Percentiles rank a stretch among this genome's conserved stretches.
Evolutionary conservation across 1,139 yeast genomes (phyloP).

Genomic region (Trichomonascaceae sp.): DNA sequence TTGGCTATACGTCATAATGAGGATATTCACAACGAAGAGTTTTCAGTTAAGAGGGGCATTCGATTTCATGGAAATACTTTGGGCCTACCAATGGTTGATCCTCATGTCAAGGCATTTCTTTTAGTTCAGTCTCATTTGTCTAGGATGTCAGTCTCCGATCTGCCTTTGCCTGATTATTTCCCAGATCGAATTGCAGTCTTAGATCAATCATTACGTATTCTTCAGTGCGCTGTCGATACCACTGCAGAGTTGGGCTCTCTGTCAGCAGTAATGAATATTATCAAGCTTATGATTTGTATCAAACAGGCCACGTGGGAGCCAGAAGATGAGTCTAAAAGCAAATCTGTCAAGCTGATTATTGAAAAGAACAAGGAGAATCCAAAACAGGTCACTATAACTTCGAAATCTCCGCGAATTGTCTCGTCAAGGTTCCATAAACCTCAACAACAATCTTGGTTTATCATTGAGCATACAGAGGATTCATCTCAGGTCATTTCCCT

Average conservation of each 20-base stretch:
- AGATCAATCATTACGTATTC: conserved; percentile 88
- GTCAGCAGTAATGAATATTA: conserved; percentile 2
- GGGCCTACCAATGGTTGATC: conserved; percentile 80
- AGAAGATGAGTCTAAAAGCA: conserved; percentile 1
- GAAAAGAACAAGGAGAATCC: conserved; percentile 4
- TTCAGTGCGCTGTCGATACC: conserved; percentile 88
- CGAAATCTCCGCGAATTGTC: conserved; percentile 37
- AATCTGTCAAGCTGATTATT: background rate
- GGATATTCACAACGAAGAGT: conserved; percentile 82
- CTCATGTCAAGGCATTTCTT: conserved; percentile 86
- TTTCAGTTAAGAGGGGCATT: conserved; percentile 54
- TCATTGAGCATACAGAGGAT: conserved; percentile 47
- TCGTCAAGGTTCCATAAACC: conserved; percentile 80
- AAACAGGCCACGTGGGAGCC: conserved; percentile 80
- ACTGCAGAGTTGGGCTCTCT: conserved; percentile 79
- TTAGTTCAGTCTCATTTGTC: conserved; percentile 83
- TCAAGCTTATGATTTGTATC: conserved; percentile 74
- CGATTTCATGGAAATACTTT: conserved; percentile 54
- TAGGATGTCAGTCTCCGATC: conserved; percentile 47
- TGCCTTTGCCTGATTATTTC: conserved; percentile 91
- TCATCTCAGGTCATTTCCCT: background rate
- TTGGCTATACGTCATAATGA: conserved; percentile 94
- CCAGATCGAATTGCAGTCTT: conserved; percentile 91
- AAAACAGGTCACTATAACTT: conserved; percentile 7
- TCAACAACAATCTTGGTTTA: conserved; percentile 94